Percentiles rank a stretch among this genome's conserved stretches.
phyloP scores from a whole-genome alignment of 768 basidiomycete genomes.

The Kondoa subrosea region DNA sequence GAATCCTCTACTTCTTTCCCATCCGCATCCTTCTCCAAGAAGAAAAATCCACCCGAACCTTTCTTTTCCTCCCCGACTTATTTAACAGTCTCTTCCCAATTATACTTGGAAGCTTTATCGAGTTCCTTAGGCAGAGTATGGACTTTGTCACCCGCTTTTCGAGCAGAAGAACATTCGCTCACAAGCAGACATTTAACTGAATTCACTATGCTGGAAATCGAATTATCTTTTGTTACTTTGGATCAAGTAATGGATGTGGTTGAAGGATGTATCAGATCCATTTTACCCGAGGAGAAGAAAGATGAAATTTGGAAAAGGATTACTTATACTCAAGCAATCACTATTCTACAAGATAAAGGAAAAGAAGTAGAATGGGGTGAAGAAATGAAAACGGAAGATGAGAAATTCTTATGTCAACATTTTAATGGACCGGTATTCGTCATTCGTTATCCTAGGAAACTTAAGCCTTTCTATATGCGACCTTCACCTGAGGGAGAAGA shows the following conservation, averaged over 20 bases:
- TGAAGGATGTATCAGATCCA: conserved; percentile 40
- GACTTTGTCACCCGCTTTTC: conserved; percentile 82
- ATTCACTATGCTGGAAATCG: conserved; percentile 99
- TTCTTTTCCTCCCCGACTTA: conserved; percentile 38
- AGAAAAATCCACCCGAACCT: background rate
- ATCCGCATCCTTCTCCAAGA: background rate
- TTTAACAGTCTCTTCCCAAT: conserved; percentile 86
- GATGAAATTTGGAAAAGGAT: conserved; percentile 33
- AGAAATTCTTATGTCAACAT: conserved; percentile 65
- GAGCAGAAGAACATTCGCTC: conserved; percentile 77
- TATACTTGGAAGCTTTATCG: conserved; percentile 75
- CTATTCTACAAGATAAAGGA: conserved; percentile 37
- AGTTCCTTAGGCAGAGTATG: conserved; percentile 62
- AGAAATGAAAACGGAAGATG: conserved; percentile 72
- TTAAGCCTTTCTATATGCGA: conserved; percentile 98
- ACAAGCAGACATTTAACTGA: conserved; percentile 73
- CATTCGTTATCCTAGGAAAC: conserved; percentile 59
- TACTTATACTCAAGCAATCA: conserved; percentile 60
- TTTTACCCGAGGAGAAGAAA: background rate
- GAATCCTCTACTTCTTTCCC: conserved; percentile 18
- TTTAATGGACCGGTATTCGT: conserved; percentile 73
- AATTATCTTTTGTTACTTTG: conserved; percentile 50
- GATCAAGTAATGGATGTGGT: conserved; percentile 43
- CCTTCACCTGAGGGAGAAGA: conserved; percentile 20
- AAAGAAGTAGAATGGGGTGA: conserved; percentile 45